These are phyloP conservation scores for Malus hybrid DNA, from an alignment of 331 rosid species.

Conservation along the genomic window DNA sequence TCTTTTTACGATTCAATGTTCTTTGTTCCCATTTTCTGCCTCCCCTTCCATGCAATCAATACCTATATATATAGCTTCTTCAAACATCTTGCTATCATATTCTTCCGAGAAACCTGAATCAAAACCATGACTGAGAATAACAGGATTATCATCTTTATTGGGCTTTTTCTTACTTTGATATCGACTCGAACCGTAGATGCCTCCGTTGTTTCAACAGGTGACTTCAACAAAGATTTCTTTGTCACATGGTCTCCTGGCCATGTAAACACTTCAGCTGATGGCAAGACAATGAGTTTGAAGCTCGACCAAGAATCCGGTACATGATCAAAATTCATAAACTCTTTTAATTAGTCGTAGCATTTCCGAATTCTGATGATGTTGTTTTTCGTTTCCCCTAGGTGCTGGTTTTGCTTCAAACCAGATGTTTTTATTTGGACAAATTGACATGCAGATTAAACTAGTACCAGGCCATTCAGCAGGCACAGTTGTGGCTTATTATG, in stretches of 20 bases:
- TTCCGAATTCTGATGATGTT: constrained; percentile 22
- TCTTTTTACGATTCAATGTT: background rate
- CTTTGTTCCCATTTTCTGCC: constrained; percentile 13
- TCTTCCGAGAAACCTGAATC: background rate
- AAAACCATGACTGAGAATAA: constrained; percentile 33
- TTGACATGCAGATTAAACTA: constrained; percentile 88
- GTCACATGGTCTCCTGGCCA: constrained; percentile 83
- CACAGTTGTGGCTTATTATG: constrained; percentile 84
- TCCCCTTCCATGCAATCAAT: constrained; percentile 20
- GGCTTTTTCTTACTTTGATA: constrained; percentile 25
- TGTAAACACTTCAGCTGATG: constrained; percentile 70
- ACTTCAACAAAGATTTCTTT: constrained; percentile 82
- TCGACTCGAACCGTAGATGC: constrained; percentile 29
- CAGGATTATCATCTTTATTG: constrained; percentile 22
- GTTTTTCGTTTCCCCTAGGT: constrained; percentile 31
- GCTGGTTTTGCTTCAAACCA: constrained; percentile 78
- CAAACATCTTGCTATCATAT: constrained; percentile 5
- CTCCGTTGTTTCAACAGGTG: constrained; percentile 72
- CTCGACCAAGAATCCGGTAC: constrained; percentile 82
- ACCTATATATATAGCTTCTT: constrained; percentile 24
- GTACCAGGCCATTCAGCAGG: constrained; percentile 91
- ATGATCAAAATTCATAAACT: background rate
- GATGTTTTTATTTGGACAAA: constrained; percentile 79
- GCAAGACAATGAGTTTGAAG: constrained; percentile 56
- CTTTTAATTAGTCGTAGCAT: background rate